phyloP scores from a whole-genome alignment of 2,329 filamentous ascomycete genomes.

The Ceratocystis ficicola region DNA sequence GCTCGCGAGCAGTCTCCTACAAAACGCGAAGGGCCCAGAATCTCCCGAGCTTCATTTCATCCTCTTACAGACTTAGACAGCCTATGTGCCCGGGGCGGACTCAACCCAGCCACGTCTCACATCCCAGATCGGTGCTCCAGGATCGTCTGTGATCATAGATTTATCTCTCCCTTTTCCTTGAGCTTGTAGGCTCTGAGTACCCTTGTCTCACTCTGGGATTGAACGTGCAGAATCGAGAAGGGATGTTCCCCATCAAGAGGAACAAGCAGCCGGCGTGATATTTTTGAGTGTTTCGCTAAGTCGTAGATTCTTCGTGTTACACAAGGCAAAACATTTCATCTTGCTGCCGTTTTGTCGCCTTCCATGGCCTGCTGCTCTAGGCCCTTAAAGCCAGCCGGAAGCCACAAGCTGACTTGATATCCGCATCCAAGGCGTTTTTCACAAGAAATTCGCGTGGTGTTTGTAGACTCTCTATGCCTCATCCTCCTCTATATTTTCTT shows the following conservation, averaged over 20 bases:
- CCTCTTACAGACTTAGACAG: neutral
- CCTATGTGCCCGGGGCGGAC: neutral
- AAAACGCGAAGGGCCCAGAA: neutral
- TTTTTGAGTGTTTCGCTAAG: neutral
- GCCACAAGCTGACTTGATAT: neutral
- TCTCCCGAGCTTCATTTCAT: neutral
- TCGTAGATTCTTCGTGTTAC: neutral
- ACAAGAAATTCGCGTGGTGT: neutral
- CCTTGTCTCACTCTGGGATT: neutral
- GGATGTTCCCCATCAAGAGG: neutral
- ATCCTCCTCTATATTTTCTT: neutral
- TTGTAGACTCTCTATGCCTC: neutral
- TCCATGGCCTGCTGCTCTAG: neutral
- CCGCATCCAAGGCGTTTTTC: neutral
- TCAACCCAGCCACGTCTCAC: neutral
- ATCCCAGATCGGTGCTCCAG: neutral
- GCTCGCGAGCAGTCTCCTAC: neutral
- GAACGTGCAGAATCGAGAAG: slow-evolving; percentile 1
- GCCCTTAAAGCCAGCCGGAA: neutral
- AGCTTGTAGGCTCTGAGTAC: neutral
- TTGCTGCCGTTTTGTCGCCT: neutral
- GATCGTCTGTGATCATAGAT: neutral
- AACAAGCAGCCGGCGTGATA: neutral
- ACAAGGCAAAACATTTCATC: neutral
- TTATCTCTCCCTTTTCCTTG: neutral